Evolutionary conservation across 208 protist species (phyloP).

Genomic region (Acanthamoeba royreba): DNA sequence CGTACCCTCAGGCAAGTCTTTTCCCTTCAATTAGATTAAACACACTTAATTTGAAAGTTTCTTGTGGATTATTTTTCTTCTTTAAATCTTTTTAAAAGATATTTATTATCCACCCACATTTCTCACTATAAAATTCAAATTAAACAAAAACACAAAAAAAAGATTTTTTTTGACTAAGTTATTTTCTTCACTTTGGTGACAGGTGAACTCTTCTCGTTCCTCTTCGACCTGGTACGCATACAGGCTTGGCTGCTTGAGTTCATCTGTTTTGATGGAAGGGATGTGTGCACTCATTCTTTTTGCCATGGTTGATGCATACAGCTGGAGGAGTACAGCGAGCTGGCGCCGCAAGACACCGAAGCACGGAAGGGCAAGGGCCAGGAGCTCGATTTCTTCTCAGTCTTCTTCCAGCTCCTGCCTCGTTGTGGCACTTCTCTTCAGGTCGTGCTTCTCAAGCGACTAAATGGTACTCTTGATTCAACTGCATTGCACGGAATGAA

Average conservation of each 20-base stretch:
- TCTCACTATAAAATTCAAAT: background rate
- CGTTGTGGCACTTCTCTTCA: conserved; percentile 6
- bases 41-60: too few relatives aligned
- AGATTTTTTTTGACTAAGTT: background rate
- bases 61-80: too few relatives aligned
- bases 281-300: background rate
- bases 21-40: background rate
- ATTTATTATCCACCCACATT: background rate
- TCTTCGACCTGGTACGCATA: conserved; percentile 46
- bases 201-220: conserved; percentile 40
- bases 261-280: background rate
- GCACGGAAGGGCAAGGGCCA: background rate
- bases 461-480: background rate
- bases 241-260: background rate
- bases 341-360: background rate
- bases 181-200: background rate
- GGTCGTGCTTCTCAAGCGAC: conserved; percentile 16
- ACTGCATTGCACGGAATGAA: too few relatives aligned
- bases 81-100: too few relatives aligned
- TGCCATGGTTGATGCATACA: background rate
- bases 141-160: background rate
- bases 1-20: background rate
- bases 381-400: conserved; percentile 35
- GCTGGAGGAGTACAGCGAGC: conserved; percentile 40
- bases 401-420: conserved; percentile 38